Evolutionary conservation across 257 asterid species (phyloP).

Genomic region (Pogostemon cablin): DNA sequence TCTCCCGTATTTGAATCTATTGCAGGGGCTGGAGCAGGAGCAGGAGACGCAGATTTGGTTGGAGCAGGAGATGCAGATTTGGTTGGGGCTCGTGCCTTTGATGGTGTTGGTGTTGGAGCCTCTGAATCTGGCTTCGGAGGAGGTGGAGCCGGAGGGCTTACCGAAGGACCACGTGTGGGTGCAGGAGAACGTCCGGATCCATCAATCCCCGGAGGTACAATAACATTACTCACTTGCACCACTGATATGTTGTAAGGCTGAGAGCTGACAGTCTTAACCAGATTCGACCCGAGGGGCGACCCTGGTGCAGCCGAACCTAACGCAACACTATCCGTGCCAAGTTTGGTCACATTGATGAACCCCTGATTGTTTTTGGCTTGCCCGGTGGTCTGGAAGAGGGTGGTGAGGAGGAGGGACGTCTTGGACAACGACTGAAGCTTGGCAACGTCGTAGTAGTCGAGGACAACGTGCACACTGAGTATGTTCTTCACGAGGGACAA

Average conservation of each 20-base stretch:
- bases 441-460: constrained; percentile 56
- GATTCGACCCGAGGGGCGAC: constrained; percentile 36
- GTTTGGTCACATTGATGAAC: constrained; percentile 44
- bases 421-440: constrained; percentile 41
- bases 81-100: not conserved
- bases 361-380: constrained; percentile 55
- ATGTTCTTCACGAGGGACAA: constrained; percentile 32
- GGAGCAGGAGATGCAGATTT: not conserved
- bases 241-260: constrained; percentile 59
- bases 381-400: constrained; percentile 59
- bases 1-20: not conserved
- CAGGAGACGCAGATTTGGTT: not conserved
- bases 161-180: not conserved
- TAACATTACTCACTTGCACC: constrained; percentile 49
- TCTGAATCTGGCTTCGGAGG: not conserved
- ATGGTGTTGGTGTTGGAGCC: not conserved
- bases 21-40: not conserved
- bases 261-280: constrained; percentile 43
- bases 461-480: constrained; percentile 55
- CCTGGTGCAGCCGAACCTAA: constrained; percentile 55
- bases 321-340: constrained; percentile 21
- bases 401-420: constrained; percentile 39
- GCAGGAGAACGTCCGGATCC: constrained; percentile 26
- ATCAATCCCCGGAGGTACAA: constrained; percentile 56
- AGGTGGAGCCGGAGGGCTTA: constrained; percentile 6